Evolutionary conservation across 2,329 filamentous ascomycete genomes (phyloP).

Genomic region (Sporothrix sp.): DNA sequence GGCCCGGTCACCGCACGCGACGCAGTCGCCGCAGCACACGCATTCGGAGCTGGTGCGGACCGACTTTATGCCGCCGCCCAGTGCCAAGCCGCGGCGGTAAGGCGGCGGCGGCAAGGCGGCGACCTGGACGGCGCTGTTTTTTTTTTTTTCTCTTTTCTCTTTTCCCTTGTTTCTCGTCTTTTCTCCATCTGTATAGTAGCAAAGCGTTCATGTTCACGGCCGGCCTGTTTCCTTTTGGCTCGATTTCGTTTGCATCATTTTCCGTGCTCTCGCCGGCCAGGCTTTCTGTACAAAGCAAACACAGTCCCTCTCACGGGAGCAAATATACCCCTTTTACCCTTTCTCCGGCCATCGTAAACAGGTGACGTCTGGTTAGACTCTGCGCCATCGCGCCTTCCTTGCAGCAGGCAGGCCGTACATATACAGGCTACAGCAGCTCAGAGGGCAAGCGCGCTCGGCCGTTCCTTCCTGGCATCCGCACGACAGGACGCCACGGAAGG

Average conservation of each 20-base stretch:
- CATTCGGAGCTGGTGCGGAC: conserved; percentile 29
- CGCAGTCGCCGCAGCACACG: neutral
- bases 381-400: too few species aligned
- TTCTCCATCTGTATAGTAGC: neutral
- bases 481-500: too few species aligned
- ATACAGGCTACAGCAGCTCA: too few species aligned
- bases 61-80: conserved; percentile 31
- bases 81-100: conserved; percentile 12
- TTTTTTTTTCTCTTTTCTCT: conserved; percentile 1
- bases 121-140: neutral
- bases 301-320: too few species aligned
- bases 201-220: neutral
- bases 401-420: too few species aligned
- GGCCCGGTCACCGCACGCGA: neutral
- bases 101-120: conserved; percentile 4
- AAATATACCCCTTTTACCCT: neutral
- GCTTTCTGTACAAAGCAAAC: too few species aligned
- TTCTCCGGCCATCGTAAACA: neutral
- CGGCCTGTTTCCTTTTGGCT: neutral
- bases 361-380: too few species aligned
- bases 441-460: too few species aligned
- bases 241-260: too few species aligned
- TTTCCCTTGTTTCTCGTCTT: conserved; percentile 1
- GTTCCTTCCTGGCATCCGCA: too few species aligned
- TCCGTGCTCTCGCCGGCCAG: too few species aligned